Evolutionary conservation across 2,329 filamentous ascomycete species (phyloP), one percentile per base, ranked within the genome.

Genomic region (Chaetomium strumarium): DNA sequence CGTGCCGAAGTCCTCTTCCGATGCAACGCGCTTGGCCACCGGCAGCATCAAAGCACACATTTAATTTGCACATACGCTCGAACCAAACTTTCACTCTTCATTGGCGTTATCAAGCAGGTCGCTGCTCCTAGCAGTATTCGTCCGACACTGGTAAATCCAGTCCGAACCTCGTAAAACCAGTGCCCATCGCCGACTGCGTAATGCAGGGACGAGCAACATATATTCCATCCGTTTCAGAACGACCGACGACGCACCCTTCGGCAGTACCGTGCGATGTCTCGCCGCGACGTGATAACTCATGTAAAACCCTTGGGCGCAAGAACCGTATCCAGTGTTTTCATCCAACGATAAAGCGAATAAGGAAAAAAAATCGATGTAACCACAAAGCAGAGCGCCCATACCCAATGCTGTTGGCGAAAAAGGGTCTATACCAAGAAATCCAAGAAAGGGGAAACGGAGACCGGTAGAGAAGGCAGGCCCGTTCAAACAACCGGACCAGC

Each of bases 401-500:
- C 31, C 49, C 53, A 39, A 55, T 55, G 52, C 52, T 46, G 41
- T 38, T 44, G 17, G 36, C 17, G 13, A 43, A 43, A 34, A 31
- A 42, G 47, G 20, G 24, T 49, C 50, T 51, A 52, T 52, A 10
- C 46, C 14, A 51, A 6, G 39, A 52, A 7, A 30, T 24, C 5
- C 39, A 43, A 14, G 31, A 20, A 29, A 34, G 33, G 17, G 13
- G 8, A 31, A 39, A 39, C 16, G 24, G 24, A 24, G 24, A 17
- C 37, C 24, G 11, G 1, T 14, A 30, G 41, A 16, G 10, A 20
- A 36, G 19, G 17, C 29, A 14, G 5, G 19, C n/a, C 9, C 11
- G 17, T 30, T 57, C 55, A 63, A 13, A 63, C 52, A 19, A 63
- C 57, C 5, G 61, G 61, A 5, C 57, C 61, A 34, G 84, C 83